phyloP scores from a whole-genome alignment of 2,329 filamentous ascomycete genomes.

The Thelonectria olida region DNA sequence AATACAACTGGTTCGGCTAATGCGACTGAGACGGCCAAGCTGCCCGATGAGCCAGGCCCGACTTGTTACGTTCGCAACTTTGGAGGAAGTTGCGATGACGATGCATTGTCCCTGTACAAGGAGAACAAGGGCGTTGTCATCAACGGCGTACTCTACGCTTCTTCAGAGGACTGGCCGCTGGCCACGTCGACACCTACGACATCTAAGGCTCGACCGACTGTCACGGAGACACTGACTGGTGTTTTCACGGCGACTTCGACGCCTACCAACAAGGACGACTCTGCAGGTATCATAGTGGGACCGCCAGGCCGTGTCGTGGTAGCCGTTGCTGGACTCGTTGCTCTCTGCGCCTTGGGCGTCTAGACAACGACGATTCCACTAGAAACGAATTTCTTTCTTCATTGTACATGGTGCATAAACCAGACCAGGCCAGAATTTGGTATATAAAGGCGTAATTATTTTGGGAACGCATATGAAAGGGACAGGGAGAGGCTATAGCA shows the following conservation, averaged over 20 bases:
- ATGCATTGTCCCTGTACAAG: slow-evolving; percentile 58
- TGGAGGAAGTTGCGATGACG: slow-evolving; percentile 58
- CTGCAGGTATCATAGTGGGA: slow-evolving; percentile 10
- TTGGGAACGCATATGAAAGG: not conserved
- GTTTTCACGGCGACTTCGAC: slow-evolving; percentile 49
- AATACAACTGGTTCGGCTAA: slow-evolving; percentile 66
- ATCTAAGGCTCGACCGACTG: slow-evolving; percentile 27
- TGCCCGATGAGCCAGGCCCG: slow-evolving; percentile 56
- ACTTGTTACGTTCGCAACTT: slow-evolving; percentile 70
- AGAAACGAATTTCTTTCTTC: not conserved
- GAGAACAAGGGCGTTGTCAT: slow-evolving; percentile 63
- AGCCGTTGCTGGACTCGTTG: slow-evolving; percentile 24
- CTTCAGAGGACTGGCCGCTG: slow-evolving; percentile 53
- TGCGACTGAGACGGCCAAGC: slow-evolving; percentile 63
- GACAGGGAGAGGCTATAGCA: not conserved
- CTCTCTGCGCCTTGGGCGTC: not conserved
- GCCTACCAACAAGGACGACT: slow-evolving; percentile 33
- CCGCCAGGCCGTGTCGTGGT: slow-evolving; percentile 18
- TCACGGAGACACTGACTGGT: slow-evolving; percentile 42
- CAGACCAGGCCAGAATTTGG: not conserved
- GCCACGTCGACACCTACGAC: slow-evolving; percentile 40
- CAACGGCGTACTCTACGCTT: slow-evolving; percentile 65
- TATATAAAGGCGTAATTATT: slow-evolving; percentile 8
- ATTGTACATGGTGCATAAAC: not conserved
- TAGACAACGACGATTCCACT: not conserved